Conservation (phyloP, 176 grass and related monocot species). For the Alloteropsis semialata region DNA sequence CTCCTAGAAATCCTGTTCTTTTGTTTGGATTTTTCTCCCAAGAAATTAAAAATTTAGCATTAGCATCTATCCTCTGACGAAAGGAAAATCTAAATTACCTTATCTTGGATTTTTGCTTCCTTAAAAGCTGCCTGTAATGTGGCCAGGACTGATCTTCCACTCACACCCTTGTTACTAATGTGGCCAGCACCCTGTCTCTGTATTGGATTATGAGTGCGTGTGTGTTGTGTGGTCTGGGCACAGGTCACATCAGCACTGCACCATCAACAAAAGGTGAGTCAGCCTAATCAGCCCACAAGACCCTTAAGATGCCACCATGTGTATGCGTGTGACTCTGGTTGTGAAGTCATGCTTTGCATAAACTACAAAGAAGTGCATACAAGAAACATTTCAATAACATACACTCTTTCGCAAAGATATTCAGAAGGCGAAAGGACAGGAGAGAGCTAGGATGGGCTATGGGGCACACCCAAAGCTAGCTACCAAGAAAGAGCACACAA, state of each 20-base stretch:
- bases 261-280: constrained; percentile 23
- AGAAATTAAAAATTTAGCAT: neutral
- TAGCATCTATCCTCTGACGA: neutral
- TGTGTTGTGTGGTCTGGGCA: constrained; percentile 28
- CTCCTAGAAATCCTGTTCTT: constrained; percentile 16
- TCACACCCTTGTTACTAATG: constrained; percentile 53
- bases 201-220: constrained; percentile 43
- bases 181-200: constrained; percentile 48
- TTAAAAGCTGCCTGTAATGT: constrained; percentile 36
- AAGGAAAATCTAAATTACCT: constrained; percentile 36
- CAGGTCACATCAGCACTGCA: constrained; percentile 46
- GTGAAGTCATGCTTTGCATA: constrained; percentile 50
- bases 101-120: constrained; percentile 49
- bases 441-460: constrained; percentile 3
- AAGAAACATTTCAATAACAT: constrained; percentile 27
- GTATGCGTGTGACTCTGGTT: neutral
- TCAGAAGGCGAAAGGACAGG: constrained; percentile 13
- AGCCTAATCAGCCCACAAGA: constrained; percentile 39
- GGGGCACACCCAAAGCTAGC: constrained; percentile 14
- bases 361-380: constrained; percentile 19
- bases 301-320: constrained; percentile 4
- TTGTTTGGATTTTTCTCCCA: neutral
- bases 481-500: constrained; percentile 1
- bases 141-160: constrained; percentile 23
- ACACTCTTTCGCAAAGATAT: constrained; percentile 12